These are phyloP conservation scores for Tilletia horrida DNA, from an alignment of 1,284 basidiomycete species.

Conservation along the genomic window DNA sequence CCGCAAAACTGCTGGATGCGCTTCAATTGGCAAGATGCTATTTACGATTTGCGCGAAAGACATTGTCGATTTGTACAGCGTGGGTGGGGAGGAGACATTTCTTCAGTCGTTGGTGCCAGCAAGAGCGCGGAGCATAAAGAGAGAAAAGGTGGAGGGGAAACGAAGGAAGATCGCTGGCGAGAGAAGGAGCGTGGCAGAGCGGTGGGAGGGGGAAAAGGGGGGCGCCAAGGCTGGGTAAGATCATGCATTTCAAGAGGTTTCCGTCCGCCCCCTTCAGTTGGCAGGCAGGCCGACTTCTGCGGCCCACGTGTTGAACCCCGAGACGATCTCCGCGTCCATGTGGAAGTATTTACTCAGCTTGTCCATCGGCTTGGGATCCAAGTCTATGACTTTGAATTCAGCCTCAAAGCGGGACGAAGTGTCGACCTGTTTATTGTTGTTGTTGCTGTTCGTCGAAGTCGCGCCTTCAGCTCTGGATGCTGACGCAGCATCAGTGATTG, in stretches of 20 bases:
- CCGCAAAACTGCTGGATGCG: too few relatives aligned
- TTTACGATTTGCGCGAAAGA: slow-evolving; percentile 1
- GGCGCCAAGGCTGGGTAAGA: not conserved
- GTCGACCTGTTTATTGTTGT: too few relatives aligned
- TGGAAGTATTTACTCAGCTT: slow-evolving; percentile 70
- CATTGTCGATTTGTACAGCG: slow-evolving; percentile 5
- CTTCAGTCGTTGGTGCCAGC: not conserved
- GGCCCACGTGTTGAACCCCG: slow-evolving; percentile 25
- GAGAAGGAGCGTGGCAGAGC: slow-evolving; percentile 5
- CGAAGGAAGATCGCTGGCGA: not conserved
- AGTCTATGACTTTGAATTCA: slow-evolving; percentile 61
- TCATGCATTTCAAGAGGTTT: too few relatives aligned
- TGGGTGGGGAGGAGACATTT: not conserved
- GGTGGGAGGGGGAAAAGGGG: not conserved
- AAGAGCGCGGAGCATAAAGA: too few relatives aligned
- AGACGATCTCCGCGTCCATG: slow-evolving; percentile 61
- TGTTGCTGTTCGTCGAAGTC: too few relatives aligned
- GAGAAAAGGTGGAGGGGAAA: not conserved
- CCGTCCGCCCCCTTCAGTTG: too few relatives aligned
- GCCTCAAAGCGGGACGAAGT: not conserved
- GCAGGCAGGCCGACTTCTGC: not conserved
- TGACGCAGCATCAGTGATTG: not conserved
- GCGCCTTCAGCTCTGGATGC: not conserved
- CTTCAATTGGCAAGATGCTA: too few relatives aligned
- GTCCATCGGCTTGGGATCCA: slow-evolving; percentile 74